Evolutionary conservation across 2,329 filamentous ascomycete species (phyloP), one percentile per base, ranked within the genome.

Genomic region (Sporothrix globosa): DNA sequence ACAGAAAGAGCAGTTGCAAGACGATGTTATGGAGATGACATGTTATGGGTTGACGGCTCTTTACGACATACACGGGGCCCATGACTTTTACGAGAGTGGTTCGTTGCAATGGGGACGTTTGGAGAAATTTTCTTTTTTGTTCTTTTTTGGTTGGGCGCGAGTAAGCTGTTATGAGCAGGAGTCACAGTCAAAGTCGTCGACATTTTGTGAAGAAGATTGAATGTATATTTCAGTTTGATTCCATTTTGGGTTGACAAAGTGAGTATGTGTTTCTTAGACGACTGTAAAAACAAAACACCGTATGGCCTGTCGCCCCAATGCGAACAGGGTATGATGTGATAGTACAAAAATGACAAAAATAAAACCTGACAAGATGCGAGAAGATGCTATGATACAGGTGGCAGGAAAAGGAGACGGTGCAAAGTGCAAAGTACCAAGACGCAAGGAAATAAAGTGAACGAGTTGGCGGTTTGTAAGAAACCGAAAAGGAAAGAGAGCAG

Each of bases 1-100:
- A 48, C 66, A 7, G 66, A 68, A 68, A 56, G 66, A 68, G 66
- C 66, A 68, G 66, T 68, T 68, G 39, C 24, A 7, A 68, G 63
- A 66, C 63, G 19, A 13, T 27, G 52, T 54, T 54, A 54, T 14
- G 52, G 52, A 30, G 48, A 50, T 44, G 41, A 44, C 34, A 34
- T 4, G 1, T 7, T 34, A 34, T 34, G 34, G 34, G 6, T 7
- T 34, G 34, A 34, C 34, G 41, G 41, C 9, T 14, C 14, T 19
- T 10, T 19, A 50, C 17, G 41, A 13, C 41, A 4, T 13, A 39
- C 19, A 41, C 58, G 39, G 13, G 58, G 6, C 41, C 21, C 46
- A 46, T 39, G 13, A 46, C 39, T 14, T 19, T 27, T 46, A 46
- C 39, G 39, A 61, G 58, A 63, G 39, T 63, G 58, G 58, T 17